Base-by-base conservation (phyloP, 768 basidiomycete species). In the Pilatotrama ljubarskyi region DNA sequence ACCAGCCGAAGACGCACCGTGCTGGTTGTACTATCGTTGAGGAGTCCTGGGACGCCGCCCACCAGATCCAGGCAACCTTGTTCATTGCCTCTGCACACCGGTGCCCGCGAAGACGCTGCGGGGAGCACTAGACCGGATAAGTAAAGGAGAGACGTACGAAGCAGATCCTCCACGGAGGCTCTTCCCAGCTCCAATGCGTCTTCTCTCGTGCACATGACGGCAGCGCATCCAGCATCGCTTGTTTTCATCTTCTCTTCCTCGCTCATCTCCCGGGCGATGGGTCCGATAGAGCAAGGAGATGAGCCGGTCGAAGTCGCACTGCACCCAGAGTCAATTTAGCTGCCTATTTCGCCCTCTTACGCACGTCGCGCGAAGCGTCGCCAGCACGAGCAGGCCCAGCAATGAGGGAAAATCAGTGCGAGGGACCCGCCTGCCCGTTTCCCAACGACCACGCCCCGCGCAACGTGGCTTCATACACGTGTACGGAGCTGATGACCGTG, bases 401-500 rank as follows among this genome's bases (percentile, higher is more conserved):
- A 32, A 22, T 20, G 42, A n/a, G 49, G 24, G 20, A 5, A n/a
- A 10, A 24, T 7, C 9, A 13, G 35, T 8, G 43, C 26, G 35
- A 29, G 38, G 25, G 38, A 52, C 14, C 9, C 20, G 18, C 9
- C 59, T 60, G 51, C 53, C 59, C 10, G 4, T 32, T 61, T 61
- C 59, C 47, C 46, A 51, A 40, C 47, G 41, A 20, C 25, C 40
- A 36, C 47, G 20, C 59, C 32, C 51, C 52, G 53, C 38, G 48
- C 59, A 61, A 61, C 59, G 59, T 61, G 59, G 59, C 22, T 40
- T 25, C 13, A 46, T 20, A 50, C 59, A 61, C 59, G 59, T 61
- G 59, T 55, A 25, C 59, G 53, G 58, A 46, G 38, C 59, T 61
- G 59, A 49, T 54, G 53, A 55, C 59, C 59, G 59, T 61, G 55